These are phyloP conservation scores for Cyclostephanos invisitatus DNA, from an alignment of 108 stramenopile species.

Conservation along the genomic window DNA sequence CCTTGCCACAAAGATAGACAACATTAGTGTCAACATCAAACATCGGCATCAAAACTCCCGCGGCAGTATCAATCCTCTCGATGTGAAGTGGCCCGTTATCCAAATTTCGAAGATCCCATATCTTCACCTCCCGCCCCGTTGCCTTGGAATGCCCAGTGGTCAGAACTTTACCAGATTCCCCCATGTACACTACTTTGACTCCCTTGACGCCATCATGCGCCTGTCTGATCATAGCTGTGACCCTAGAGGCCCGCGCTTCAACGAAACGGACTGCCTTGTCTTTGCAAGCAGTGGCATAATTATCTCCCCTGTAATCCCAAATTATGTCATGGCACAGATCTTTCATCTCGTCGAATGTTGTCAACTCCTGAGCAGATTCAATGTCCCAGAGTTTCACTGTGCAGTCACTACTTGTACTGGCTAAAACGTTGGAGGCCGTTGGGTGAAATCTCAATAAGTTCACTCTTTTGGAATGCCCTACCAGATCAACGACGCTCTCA, in stretches of 20 bases:
- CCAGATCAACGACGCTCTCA: constrained; percentile 87
- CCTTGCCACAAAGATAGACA: constrained; percentile 98
- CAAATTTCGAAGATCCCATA: constrained; percentile 94
- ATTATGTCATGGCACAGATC: constrained; percentile 95
- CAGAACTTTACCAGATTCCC: constrained; percentile 86
- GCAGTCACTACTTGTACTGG: constrained; percentile 80
- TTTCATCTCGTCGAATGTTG: constrained; percentile 62
- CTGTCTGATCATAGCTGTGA: constrained; percentile 52
- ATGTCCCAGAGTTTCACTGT: constrained; percentile 98
- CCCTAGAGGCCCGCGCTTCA: constrained; percentile 78
- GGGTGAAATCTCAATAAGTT: constrained; percentile 94
- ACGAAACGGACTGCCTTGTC: constrained; percentile 93
- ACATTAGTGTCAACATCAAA: constrained; percentile 92
- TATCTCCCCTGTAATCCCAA: constrained; percentile 93
- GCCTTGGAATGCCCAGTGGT: constrained; percentile 92
- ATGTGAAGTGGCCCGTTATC: constrained; percentile 62
- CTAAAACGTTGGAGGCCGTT: constrained; percentile 90
- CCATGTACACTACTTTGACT: constrained; percentile 87
- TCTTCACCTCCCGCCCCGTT: constrained; percentile 94
- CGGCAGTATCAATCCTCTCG: constrained; percentile 94
- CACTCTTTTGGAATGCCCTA: constrained; percentile 93
- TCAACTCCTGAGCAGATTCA: constrained; percentile 73
- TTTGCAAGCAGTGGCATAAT: constrained; percentile 90
- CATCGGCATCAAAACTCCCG: constrained; percentile 97
- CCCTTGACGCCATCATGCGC: constrained; percentile 96